phyloP scores from a whole-genome alignment of 176 grass and related monocot genomes.

The Eragrostis curvula region DNA sequence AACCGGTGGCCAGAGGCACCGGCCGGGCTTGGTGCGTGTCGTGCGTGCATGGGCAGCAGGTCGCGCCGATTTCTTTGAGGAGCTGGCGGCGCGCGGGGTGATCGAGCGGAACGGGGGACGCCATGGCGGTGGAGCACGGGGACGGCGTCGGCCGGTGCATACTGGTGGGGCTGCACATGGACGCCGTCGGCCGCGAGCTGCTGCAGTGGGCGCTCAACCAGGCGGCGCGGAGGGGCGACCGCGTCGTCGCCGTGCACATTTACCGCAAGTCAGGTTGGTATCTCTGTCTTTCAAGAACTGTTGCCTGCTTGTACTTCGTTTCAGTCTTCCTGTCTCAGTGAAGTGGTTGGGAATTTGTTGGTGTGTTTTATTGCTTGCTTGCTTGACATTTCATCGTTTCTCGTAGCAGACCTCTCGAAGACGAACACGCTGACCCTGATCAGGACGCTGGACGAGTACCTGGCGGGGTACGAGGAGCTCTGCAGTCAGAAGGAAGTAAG shows the following conservation, averaged over 20 bases:
- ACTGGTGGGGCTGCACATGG: conserved; percentile 86
- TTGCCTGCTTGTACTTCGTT: conserved; percentile 11
- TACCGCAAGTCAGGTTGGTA: conserved; percentile 84
- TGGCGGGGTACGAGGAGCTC: conserved; percentile 69
- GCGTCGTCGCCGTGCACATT: conserved; percentile 85
- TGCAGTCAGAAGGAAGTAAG: conserved; percentile 80
- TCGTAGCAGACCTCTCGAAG: conserved; percentile 63
- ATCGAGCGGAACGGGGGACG: background rate
- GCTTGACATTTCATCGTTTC: background rate
- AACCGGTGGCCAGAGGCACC: background rate
- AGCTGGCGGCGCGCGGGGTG: background rate
- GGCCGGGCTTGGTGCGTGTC: background rate
- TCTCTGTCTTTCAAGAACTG: background rate
- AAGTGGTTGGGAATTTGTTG: background rate
- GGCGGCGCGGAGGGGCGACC: conserved; percentile 65
- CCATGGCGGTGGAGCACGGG: conserved; percentile 49
- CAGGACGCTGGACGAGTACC: conserved; percentile 77
- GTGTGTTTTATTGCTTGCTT: background rate
- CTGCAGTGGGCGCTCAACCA: conserved; percentile 71
- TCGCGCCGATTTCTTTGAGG: background rate
- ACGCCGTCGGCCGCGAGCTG: conserved; percentile 78
- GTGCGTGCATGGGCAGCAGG: background rate
- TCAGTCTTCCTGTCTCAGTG: background rate
- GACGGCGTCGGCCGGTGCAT: conserved; percentile 62
- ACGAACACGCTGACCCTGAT: conserved; percentile 74